phyloP scores from a whole-genome alignment of 1,284 basidiomycete species.

The Apiotrichum montevideense region DNA sequence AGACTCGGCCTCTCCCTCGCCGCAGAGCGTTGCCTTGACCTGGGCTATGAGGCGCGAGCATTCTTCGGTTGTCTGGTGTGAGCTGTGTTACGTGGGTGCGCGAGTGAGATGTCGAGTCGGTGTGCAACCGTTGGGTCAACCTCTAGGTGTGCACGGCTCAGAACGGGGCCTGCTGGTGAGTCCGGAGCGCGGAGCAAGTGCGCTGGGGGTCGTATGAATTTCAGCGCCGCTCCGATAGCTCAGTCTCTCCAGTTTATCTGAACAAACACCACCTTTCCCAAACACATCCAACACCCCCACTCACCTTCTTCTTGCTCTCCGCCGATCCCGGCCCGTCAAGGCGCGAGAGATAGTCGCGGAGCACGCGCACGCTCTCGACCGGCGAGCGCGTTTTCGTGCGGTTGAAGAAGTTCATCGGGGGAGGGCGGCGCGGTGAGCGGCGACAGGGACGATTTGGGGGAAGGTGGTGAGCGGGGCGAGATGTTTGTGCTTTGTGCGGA shows the following conservation, averaged over 20 bases:
- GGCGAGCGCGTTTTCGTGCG: constrained; percentile 71
- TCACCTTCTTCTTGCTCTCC: constrained; percentile 71
- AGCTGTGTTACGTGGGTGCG: no score
- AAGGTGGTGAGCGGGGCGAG: not conserved
- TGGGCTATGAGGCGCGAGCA: constrained; percentile 30
- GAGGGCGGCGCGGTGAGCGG: not conserved
- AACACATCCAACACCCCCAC: constrained; percentile 18
- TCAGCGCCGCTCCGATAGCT: no score
- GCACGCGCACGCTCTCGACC: constrained; percentile 69
- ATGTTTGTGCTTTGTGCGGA: not conserved
- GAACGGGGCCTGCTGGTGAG: no score
- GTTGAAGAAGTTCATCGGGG: constrained; percentile 87
- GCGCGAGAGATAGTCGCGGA: constrained; percentile 70
- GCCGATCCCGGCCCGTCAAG: constrained; percentile 62
- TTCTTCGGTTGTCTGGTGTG: constrained; percentile 20
- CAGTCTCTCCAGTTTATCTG: no score
- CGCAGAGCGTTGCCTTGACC: constrained; percentile 29
- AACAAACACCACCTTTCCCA: not conserved
- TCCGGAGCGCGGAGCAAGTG: no score
- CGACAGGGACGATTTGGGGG: not conserved
- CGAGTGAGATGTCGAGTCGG: no score
- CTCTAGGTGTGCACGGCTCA: no score
- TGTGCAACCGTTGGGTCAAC: no score
- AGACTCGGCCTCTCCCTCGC: constrained; percentile 36
- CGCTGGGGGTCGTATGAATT: no score